Evolutionary conservation across 768 basidiomycete species (phyloP).

Genomic region (Aureoboletus auriporus): DNA sequence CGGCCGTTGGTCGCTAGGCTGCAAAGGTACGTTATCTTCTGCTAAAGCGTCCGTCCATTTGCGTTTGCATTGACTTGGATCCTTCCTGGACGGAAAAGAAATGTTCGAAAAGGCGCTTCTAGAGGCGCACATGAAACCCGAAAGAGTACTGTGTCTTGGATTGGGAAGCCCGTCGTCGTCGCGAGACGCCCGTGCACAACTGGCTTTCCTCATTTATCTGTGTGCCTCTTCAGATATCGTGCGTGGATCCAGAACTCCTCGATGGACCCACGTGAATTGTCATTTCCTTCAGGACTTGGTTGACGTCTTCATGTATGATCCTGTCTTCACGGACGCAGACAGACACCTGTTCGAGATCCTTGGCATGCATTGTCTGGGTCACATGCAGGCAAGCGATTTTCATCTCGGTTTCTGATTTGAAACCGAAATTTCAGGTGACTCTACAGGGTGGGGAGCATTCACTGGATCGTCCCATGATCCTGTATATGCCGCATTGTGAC

Average conservation of each 20-base stretch:
- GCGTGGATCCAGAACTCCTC: constrained; percentile 30
- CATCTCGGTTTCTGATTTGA: constrained; percentile 4
- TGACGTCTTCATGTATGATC: constrained; percentile 60
- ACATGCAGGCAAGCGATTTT: constrained; percentile 48
- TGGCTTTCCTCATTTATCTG: constrained; percentile 57
- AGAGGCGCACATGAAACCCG: constrained; percentile 19
- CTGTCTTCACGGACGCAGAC: constrained; percentile 68
- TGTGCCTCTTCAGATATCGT: constrained; percentile 58
- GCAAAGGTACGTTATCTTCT: constrained; percentile 44
- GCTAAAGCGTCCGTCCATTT: constrained; percentile 12
- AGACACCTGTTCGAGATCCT: constrained; percentile 40
- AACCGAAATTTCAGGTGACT: constrained; percentile 5
- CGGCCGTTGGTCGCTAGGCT: constrained; percentile 52
- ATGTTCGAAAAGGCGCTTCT: constrained; percentile 33
- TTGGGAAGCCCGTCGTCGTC: constrained; percentile 69
- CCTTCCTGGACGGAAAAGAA: constrained; percentile 25
- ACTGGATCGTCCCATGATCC: constrained; percentile 47
- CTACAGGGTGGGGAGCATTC: constrained; percentile 32
- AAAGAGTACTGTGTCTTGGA: constrained; percentile 60
- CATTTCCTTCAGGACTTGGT: constrained; percentile 38
- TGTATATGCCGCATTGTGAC: constrained; percentile 82
- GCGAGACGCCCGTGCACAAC: constrained; percentile 59
- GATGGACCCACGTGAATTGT: no score
- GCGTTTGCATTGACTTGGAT: neutral
- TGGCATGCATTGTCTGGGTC: constrained; percentile 33